Evolutionary conservation across 192 early-diverging fungal genomes (phyloP).

Genomic region (Glomus cerebriforme): DNA sequence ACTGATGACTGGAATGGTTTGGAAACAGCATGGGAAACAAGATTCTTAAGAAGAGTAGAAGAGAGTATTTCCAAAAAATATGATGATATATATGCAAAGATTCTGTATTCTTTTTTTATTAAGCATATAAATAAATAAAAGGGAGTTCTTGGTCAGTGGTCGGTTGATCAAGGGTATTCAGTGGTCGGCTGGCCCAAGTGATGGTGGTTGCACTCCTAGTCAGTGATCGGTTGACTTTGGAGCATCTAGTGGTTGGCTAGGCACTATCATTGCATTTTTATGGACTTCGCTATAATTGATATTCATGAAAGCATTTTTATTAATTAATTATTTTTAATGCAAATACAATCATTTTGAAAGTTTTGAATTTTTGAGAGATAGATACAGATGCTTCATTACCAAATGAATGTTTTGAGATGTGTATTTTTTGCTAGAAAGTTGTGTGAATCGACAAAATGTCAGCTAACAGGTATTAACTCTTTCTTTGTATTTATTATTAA

Average conservation of each 20-base stretch:
- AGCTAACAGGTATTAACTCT: no score
- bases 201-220: slow-evolving; percentile 24
- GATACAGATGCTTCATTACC: no score
- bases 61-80: slow-evolving; percentile 19
- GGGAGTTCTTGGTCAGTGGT: slow-evolving; percentile 18
- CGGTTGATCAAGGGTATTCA: slow-evolving; percentile 19
- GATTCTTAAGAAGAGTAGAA: slow-evolving; percentile 6
- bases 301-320: not conserved
- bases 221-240: slow-evolving; percentile 15
- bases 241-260: slow-evolving; percentile 12
- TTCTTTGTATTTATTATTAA: no score
- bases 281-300: not conserved
- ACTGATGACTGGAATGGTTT: slow-evolving; percentile 11
- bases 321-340: slow-evolving; percentile 16
- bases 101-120: slow-evolving; percentile 3
- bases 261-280: slow-evolving; percentile 24
- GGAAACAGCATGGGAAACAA: slow-evolving; percentile 11
- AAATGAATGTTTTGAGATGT: no score
- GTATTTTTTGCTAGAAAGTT: no score
- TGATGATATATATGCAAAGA: slow-evolving; percentile 15
- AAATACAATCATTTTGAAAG: no score
- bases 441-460: no score
- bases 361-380: no score
- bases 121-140: slow-evolving; percentile 12
- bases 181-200: slow-evolving; percentile 28